Evolutionary conservation across 2,329 filamentous ascomycete species (phyloP).

Genomic region (Aspergillus vadensis): DNA sequence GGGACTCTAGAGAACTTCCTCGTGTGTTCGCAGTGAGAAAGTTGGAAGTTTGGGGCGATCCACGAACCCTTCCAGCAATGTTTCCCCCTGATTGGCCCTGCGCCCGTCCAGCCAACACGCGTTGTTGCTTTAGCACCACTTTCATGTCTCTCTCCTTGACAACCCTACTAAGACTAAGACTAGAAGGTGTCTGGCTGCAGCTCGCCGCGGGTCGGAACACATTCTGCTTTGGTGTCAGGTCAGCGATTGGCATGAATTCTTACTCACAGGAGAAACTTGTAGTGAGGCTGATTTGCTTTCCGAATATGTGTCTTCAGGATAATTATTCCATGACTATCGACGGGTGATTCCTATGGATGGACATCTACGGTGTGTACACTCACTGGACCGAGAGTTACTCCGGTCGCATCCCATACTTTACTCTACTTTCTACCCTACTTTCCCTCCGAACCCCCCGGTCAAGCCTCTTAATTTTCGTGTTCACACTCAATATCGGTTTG

Average conservation of each 20-base stretch:
- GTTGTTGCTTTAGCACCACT: not conserved
- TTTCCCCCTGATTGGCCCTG: not conserved
- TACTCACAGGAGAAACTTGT: too few species aligned
- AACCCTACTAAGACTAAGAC: not conserved
- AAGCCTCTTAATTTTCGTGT: too few species aligned
- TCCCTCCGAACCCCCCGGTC: not conserved
- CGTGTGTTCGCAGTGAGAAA: not conserved
- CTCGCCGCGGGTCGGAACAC: too few species aligned
- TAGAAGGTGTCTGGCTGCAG: not conserved
- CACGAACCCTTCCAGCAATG: not conserved
- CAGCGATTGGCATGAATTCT: too few species aligned
- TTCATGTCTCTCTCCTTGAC: not conserved
- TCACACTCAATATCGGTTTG: not conserved
- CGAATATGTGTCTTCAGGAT: too few species aligned
- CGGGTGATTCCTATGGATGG: too few species aligned
- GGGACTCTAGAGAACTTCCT: not conserved
- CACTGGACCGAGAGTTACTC: not conserved
- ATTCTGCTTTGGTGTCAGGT: too few species aligned
- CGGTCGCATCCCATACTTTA: too few species aligned
- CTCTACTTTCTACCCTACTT: not conserved
- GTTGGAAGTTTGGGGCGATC: not conserved
- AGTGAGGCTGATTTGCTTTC: too few species aligned
- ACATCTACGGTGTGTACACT: not conserved
- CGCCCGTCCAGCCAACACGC: not conserved
- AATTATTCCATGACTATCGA: too few species aligned